Conservation (phyloP, 192 early-diverging fungal species). For the Phycomyces nitens region DNA sequence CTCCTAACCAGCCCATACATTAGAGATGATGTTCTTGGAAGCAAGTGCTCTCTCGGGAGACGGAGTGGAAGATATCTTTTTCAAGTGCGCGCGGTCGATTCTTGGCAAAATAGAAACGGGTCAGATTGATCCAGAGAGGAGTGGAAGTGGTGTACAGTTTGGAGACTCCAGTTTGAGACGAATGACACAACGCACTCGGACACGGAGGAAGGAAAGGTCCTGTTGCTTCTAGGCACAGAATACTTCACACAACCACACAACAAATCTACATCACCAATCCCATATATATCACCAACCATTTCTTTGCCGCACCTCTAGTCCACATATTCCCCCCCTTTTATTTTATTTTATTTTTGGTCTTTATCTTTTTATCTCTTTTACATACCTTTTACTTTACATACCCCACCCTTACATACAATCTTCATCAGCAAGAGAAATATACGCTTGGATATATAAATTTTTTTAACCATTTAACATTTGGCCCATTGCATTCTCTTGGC, state of each 20-base stretch:
- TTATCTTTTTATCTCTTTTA: background rate
- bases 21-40: slow-evolving; percentile 60
- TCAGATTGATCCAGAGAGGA: slow-evolving; percentile 52
- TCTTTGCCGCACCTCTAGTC: too few species aligned
- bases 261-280: too few species aligned
- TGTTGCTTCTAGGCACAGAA: slow-evolving; percentile 39
- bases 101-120: slow-evolving; percentile 53
- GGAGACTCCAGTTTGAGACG: slow-evolving; percentile 49
- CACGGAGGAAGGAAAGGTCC: slow-evolving; percentile 39
- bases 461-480: too few species aligned
- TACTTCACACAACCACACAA: too few species aligned
- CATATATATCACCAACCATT: too few species aligned
- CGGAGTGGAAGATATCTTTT: slow-evolving; percentile 55
- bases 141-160: slow-evolving; percentile 51
- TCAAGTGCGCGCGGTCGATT: slow-evolving; percentile 50
- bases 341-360: too few species aligned
- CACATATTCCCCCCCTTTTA: too few species aligned
- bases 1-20: slow-evolving; percentile 3
- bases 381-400: background rate
- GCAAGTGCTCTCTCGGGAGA: slow-evolving; percentile 56
- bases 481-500: too few species aligned
- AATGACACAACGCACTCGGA: slow-evolving; percentile 48
- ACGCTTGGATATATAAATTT: too few species aligned
- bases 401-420: background rate
- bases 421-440: background rate